Evolutionary conservation across 2,329 filamentous ascomycete species (phyloP), one percentile per base, ranked within the genome.

Genomic region (Alternaria sp.): DNA sequence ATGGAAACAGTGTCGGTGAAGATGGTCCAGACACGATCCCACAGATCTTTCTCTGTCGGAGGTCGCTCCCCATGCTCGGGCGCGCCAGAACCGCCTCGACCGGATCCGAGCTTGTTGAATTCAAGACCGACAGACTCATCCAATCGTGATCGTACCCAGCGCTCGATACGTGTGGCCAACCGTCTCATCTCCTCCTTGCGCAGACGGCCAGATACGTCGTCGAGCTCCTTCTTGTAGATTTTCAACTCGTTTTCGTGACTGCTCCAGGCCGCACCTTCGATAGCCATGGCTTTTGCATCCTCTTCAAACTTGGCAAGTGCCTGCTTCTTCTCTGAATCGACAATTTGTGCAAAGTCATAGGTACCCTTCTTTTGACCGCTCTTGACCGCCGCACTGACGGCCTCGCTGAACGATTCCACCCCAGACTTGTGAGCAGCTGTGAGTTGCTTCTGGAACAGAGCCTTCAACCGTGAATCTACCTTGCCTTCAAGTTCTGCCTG

Each of bases 321-420:
- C 75, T 88, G 88, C 70, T 86, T 86, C 81, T 95, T 96, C 77
- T 97, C 91, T 57, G 88, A 85, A 39, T 88, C 87, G 6, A 99
- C 95, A 70, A 98, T 97, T 68, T 96, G 91, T 22, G 94, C 93
- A 79, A 99, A 99, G 75, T 99, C 95, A 74, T 99, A 98, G 7
- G 89, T 91, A 22, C 94, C 94, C 56, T 93, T 93, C 83, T 96
- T 97, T 79, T 98, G 94, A 3, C 94, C 94, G 26, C 87, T 85
- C 80, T 98, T 99, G 66, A 99, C 94, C 49, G 92, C 91, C 53
- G 84, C 81, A n/a, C 89, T 88, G 47, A 99, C 95, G 3, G 93
- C 91, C 34, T 97, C 92, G 72, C 89, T 93, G 77, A 99, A 99
- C 1, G 89, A 87, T 14, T 86, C 81, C 20, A 98, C 91, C 1